These are phyloP conservation scores for Anisodus acutangulus DNA, from an alignment of 257 asterid genomes.

Conservation along the genomic window DNA sequence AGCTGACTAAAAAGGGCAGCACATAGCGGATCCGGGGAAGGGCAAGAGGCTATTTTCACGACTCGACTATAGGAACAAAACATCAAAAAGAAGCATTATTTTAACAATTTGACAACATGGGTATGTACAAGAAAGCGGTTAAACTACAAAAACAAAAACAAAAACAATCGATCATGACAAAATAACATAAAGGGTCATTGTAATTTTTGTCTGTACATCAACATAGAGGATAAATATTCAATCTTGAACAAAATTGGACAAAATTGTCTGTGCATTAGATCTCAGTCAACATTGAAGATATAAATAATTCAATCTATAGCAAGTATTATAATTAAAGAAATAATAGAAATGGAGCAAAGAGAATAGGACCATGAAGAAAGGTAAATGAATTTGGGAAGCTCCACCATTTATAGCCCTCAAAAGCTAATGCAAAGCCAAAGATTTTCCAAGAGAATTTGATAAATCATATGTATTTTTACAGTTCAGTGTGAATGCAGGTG, in stretches of 20 bases:
- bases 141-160: not conserved
- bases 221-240: not conserved
- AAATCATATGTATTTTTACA: not conserved
- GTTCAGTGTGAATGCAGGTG: not conserved
- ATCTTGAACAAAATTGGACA: not conserved
- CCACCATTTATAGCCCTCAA: conserved; percentile 13
- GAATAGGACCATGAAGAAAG: not conserved
- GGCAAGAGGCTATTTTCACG: no score
- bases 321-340: not conserved
- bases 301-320: not conserved
- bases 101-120: not conserved
- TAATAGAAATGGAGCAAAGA: not conserved
- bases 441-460: not conserved
- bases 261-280: not conserved
- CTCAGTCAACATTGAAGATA: not conserved
- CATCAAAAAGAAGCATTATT: not conserved
- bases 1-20: not conserved
- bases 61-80: not conserved
- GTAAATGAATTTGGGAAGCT: not conserved
- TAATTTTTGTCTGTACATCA: not conserved
- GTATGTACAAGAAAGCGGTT: not conserved
- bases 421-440: not conserved
- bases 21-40: no score
- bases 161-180: not conserved
- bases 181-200: not conserved